A percentile compares a stretch with the other conserved stretches of the same genome.
Evolutionary conservation across 73 alveolate species (phyloP).

Genomic region (Paramecium pentaurelia): DNA sequence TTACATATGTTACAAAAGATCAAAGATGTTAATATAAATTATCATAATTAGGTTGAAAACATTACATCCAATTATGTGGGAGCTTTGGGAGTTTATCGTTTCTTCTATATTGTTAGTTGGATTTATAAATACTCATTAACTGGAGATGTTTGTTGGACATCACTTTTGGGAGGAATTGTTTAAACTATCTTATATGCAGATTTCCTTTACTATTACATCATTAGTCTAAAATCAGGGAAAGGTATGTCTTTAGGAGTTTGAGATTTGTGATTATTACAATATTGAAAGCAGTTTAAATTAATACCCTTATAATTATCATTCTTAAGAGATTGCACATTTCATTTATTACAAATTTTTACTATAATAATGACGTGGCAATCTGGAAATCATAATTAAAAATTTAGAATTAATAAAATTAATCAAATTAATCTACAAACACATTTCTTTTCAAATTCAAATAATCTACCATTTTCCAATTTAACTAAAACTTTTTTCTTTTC

Average conservation of each 20-base stretch:
- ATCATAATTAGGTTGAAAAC: conserved; percentile 67
- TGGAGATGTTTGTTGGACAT: conserved; percentile 75
- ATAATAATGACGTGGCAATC: neutral
- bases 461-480: neutral
- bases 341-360: neutral
- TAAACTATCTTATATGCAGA: conserved; percentile 90
- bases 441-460: neutral
- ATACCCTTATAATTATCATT: neutral
- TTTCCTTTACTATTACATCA: conserved; percentile 85
- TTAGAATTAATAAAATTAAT: neutral
- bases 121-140: conserved; percentile 71
- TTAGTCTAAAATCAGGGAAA: conserved; percentile 45
- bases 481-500: neutral
- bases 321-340: neutral
- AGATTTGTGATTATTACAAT: neutral
- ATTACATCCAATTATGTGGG: conserved; percentile 91
- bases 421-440: neutral
- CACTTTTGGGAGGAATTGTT: conserved; percentile 78
- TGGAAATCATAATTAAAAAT: neutral
- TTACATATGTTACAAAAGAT: conserved; percentile 83
- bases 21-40: conserved; percentile 53
- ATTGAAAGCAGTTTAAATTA: neutral
- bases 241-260: conserved; percentile 31
- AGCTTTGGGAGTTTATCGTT: conserved; percentile 90
- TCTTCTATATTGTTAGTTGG: conserved; percentile 87